A percentile compares a stretch with the other conserved stretches of the same genome.
These are phyloP conservation scores for Hymenoscyphus occultus DNA, from an alignment of 2,329 filamentous ascomycete species.

Conservation along the genomic window DNA sequence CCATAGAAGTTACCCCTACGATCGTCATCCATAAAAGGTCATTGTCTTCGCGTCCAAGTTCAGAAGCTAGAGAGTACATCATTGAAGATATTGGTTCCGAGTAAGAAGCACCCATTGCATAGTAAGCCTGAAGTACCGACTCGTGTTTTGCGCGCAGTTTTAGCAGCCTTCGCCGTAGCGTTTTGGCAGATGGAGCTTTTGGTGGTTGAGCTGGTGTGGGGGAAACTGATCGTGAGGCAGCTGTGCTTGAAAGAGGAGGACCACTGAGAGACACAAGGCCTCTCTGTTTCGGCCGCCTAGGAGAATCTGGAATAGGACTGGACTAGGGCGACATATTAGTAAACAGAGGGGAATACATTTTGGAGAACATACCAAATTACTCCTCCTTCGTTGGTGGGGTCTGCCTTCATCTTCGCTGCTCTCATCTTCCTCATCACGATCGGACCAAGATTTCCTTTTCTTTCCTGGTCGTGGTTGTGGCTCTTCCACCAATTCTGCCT, in stretches of 20 bases:
- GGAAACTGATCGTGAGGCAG: conserved; percentile 34
- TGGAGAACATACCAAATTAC: conserved; percentile 69
- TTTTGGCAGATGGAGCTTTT: conserved; percentile 66
- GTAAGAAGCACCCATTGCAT: conserved; percentile 82
- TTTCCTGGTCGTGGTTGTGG: conserved; percentile 53
- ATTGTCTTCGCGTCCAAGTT: conserved; percentile 94
- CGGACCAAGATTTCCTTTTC: conserved; percentile 79
- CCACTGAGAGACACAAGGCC: conserved; percentile 57
- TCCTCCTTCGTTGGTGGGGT: conserved; percentile 76
- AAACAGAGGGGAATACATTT: background rate
- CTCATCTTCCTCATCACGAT: conserved; percentile 64
- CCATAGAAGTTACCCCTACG: conserved; percentile 90
- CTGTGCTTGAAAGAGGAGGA: conserved; percentile 46
- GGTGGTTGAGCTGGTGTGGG: conserved; percentile 58
- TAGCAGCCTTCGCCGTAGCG: conserved; percentile 69
- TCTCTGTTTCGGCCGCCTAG: conserved; percentile 56
- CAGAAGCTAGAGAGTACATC: conserved; percentile 90
- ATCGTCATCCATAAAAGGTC: conserved; percentile 94
- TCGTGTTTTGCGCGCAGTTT: conserved; percentile 77
- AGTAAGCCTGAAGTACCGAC: conserved; percentile 73
- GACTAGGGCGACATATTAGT: conserved; percentile 45
- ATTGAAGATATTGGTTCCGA: conserved; percentile 93
- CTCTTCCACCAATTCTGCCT: conserved; percentile 56
- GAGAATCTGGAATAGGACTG: conserved; percentile 63
- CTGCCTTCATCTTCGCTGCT: conserved; percentile 68